A percentile compares a stretch with the other conserved stretches of the same genome.
Conservation (phyloP, 306 rosid species). For the Vicia faba region DNA sequence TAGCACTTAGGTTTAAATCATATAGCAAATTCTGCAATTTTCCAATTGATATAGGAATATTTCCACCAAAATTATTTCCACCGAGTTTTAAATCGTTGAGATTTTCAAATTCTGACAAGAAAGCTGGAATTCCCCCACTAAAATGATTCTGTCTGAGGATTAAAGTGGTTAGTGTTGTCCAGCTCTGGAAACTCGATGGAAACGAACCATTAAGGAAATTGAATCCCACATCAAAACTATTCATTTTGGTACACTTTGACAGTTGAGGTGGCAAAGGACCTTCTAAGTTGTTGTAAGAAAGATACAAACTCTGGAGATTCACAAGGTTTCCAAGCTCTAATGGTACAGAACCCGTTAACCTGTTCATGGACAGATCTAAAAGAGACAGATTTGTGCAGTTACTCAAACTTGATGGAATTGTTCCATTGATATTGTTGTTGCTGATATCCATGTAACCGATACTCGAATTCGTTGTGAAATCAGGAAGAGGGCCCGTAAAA, state of each 20-base stretch:
- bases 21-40: slow-evolving; percentile 46
- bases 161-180: slow-evolving; percentile 54
- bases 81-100: slow-evolving; percentile 67
- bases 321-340: slow-evolving; percentile 60
- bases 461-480: slow-evolving; percentile 44
- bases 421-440: slow-evolving; percentile 57
- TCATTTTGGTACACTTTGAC: slow-evolving; percentile 57
- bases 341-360: slow-evolving; percentile 56
- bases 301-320: slow-evolving; percentile 47
- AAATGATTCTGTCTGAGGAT: slow-evolving; percentile 62
- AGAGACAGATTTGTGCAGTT: slow-evolving; percentile 54
- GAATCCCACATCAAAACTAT: slow-evolving; percentile 60
- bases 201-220: slow-evolving; percentile 70
- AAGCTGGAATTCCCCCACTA: slow-evolving; percentile 58
- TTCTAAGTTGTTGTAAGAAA: slow-evolving; percentile 62
- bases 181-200: slow-evolving; percentile 57
- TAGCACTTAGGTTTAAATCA: slow-evolving; percentile 70
- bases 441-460: slow-evolving; percentile 48
- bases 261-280: slow-evolving; percentile 70
- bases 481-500: slow-evolving; percentile 62
- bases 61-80: slow-evolving; percentile 73
- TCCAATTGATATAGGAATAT: slow-evolving; percentile 66
- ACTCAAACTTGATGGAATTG: slow-evolving; percentile 67
- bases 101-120: slow-evolving; percentile 49
- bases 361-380: slow-evolving; percentile 59